These are phyloP conservation scores for Phylloporus scabripes DNA, from an alignment of 768 basidiomycete species.

Conservation along the genomic window DNA sequence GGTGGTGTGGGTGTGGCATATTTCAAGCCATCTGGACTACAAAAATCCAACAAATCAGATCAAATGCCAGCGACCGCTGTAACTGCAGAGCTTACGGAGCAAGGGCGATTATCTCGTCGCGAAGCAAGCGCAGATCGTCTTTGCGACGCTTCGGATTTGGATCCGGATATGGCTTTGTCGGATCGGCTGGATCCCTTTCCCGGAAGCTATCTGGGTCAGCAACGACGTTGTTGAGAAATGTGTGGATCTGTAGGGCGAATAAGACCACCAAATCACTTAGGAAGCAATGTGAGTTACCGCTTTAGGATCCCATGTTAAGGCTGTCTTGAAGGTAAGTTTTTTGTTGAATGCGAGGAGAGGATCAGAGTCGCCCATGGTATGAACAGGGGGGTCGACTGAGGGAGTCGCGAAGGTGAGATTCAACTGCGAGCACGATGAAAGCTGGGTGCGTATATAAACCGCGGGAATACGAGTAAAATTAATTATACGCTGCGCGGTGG, in stretches of 20 bases:
- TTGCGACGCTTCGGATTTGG: not conserved
- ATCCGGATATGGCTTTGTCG: not conserved
- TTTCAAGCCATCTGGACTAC: not conserved
- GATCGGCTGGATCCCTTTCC: not conserved
- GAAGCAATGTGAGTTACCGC: too few relatives aligned
- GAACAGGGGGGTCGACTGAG: too few relatives aligned
- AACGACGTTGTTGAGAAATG: not conserved
- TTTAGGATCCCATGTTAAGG: too few relatives aligned
- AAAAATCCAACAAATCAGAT: not conserved
- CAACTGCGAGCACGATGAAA: too few relatives aligned
- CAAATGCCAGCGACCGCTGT: not conserved
- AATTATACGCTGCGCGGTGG: too few relatives aligned
- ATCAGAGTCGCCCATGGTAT: too few relatives aligned
- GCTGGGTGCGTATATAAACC: too few relatives aligned
- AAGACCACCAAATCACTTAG: too few relatives aligned
- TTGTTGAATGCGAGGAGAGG: too few relatives aligned
- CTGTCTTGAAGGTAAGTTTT: too few relatives aligned
- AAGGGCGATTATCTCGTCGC: not conserved
- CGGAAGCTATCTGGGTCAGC: not conserved
- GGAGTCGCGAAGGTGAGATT: too few relatives aligned
- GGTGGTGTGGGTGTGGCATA: not conserved
- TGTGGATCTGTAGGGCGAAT: not conserved
- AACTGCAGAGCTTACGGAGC: not conserved
- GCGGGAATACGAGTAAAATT: too few relatives aligned
- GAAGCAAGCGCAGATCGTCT: not conserved